Conservation (phyloP, 2,329 filamentous ascomycete genomes). For the Fusarium sp. region DNA sequence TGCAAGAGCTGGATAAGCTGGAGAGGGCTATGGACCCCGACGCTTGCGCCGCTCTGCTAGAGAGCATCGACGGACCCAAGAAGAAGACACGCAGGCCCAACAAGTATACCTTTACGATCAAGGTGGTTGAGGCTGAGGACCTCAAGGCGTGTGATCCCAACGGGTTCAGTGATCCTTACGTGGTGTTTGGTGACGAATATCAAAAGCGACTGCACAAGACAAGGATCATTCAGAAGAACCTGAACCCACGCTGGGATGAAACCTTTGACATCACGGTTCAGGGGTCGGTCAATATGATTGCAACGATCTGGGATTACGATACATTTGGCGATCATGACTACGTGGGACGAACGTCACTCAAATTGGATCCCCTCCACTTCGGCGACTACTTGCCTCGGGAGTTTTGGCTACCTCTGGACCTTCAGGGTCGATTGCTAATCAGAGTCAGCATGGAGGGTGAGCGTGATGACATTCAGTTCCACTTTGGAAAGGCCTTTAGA, state of each 20-base stretch:
- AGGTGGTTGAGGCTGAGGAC: conserved; percentile 97
- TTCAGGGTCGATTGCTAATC: conserved; percentile 88
- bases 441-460: conserved; percentile 99
- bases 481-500: conserved; percentile 96
- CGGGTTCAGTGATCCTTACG: conserved; percentile 94
- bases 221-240: conserved; percentile 86
- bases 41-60: conserved; percentile 84
- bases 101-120: conserved; percentile 98
- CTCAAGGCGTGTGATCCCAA: conserved; percentile 98
- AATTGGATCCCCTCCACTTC: conserved; percentile 98
- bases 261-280: conserved; percentile 95
- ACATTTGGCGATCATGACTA: conserved; percentile 98
- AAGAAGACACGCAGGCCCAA: conserved; percentile 74
- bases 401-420: conserved; percentile 98
- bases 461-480: conserved; percentile 97
- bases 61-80: conserved; percentile 77
- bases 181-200: conserved; percentile 96
- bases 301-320: conserved; percentile 98
- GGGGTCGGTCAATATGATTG: conserved; percentile 92
- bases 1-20: conserved; percentile 90
- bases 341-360: conserved; percentile 94
- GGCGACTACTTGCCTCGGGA: conserved; percentile 95
- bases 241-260: conserved; percentile 98
- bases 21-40: conserved; percentile 93
- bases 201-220: conserved; percentile 97